These are phyloP conservation scores for Anthracocystis panici-leucophaei DNA, from an alignment of 1,284 basidiomycete genomes.

Conservation along the genomic window DNA sequence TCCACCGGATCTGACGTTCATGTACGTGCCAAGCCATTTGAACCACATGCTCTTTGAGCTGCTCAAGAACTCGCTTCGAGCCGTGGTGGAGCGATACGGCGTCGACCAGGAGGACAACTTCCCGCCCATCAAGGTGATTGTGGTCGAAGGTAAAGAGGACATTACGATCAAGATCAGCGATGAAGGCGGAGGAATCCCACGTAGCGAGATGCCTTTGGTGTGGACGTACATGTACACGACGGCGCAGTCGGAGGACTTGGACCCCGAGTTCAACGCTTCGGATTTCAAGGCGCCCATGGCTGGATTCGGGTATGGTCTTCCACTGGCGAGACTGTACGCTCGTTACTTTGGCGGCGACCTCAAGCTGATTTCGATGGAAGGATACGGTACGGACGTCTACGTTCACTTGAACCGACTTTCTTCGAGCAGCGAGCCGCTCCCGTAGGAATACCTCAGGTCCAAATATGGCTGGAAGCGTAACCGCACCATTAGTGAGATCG, in stretches of 20 bases:
- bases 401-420: slow-evolving; percentile 85
- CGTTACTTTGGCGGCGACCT: slow-evolving; percentile 97
- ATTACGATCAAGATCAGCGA: slow-evolving; percentile 98
- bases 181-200: slow-evolving; percentile 94
- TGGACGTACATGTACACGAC: slow-evolving; percentile 99
- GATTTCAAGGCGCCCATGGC: slow-evolving; percentile 99
- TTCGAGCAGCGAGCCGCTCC: slow-evolving; percentile 71
- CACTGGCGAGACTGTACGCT: slow-evolving; percentile 84
- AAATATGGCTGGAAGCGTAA: slow-evolving; percentile 54
- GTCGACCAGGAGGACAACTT: slow-evolving; percentile 82
- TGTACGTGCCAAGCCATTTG: slow-evolving; percentile 93
- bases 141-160: slow-evolving; percentile 84
- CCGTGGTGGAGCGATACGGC: slow-evolving; percentile 93
- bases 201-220: slow-evolving; percentile 89
- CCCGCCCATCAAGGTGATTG: slow-evolving; percentile 96
- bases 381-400: slow-evolving; percentile 76
- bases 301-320: slow-evolving; percentile 87
- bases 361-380: slow-evolving; percentile 97
- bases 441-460: slow-evolving; percentile 65
- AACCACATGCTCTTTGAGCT: slow-evolving; percentile 95
- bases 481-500: slow-evolving; percentile 49
- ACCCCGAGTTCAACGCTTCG: slow-evolving; percentile 86
- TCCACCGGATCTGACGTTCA: slow-evolving; percentile 85
- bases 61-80: slow-evolving; percentile 97
- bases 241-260: slow-evolving; percentile 86